These are phyloP conservation scores for Lepraria neglecta DNA, from an alignment of 495 filamentous ascomycete genomes.

Conservation along the genomic window DNA sequence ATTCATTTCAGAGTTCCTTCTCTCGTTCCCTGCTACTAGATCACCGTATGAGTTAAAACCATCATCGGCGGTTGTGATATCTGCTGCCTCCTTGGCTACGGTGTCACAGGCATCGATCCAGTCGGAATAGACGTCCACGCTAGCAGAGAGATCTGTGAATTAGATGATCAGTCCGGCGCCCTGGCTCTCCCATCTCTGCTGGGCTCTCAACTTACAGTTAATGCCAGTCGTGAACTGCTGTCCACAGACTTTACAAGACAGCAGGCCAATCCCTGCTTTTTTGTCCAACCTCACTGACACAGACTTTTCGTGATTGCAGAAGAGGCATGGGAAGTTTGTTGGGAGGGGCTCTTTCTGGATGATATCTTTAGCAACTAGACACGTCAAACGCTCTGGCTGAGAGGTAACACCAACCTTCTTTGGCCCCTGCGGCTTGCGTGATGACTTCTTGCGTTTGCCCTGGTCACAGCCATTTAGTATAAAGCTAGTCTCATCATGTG, in stretches of 20 bases:
- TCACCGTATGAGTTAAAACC: constrained; percentile 31
- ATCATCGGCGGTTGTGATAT: constrained; percentile 39
- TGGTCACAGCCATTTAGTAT: constrained; percentile 27
- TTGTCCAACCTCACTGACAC: constrained; percentile 86
- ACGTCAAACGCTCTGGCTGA: not conserved
- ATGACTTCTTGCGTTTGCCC: constrained; percentile 96
- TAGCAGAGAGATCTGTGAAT: constrained; percentile 67
- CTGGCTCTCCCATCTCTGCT: not conserved
- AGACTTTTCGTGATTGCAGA: constrained; percentile 94
- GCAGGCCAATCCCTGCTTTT: constrained; percentile 73
- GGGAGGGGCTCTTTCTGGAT: constrained; percentile 76
- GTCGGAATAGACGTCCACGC: constrained; percentile 93
- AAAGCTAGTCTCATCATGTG: not conserved
- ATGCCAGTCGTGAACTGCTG: constrained; percentile 88
- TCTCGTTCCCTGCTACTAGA: constrained; percentile 26
- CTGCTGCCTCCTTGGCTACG: constrained; percentile 56
- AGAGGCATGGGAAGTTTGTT: constrained; percentile 87
- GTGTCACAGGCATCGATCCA: constrained; percentile 97
- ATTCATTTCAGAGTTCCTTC: constrained; percentile 28
- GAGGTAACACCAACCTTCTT: constrained; percentile 59
- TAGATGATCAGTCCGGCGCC: not conserved
- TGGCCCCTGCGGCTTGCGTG: constrained; percentile 71
- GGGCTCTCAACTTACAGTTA: constrained; percentile 63
- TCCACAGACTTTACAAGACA: constrained; percentile 88
- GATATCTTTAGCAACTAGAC: constrained; percentile 11